Conservation (phyloP, 192 early-diverging fungal species). For the Thoreauomyces humboldtii region DNA sequence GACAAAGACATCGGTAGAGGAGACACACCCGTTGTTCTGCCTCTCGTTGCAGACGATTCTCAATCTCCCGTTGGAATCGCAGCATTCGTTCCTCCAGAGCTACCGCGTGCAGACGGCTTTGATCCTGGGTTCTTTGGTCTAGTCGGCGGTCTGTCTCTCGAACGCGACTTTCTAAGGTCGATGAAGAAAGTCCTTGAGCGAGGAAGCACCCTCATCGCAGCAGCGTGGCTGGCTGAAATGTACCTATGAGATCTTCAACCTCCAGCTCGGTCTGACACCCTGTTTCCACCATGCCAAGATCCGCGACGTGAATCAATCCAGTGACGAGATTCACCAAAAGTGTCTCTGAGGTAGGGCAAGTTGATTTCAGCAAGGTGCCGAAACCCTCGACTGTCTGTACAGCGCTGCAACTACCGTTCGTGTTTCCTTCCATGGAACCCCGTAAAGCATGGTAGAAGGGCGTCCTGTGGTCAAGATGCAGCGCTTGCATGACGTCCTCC, state of each 20-base stretch:
- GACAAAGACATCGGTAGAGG: not conserved
- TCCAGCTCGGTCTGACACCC: slow-evolving; percentile 44
- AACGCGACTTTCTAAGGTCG: slow-evolving; percentile 18
- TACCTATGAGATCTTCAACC: slow-evolving; percentile 40
- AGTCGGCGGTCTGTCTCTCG: slow-evolving; percentile 7
- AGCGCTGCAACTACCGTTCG: not conserved
- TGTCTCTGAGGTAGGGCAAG: slow-evolving; percentile 10
- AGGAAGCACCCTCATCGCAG: no score
- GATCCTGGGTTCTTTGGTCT: slow-evolving; percentile 3
- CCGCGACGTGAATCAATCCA: slow-evolving; percentile 29
- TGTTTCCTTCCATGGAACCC: not conserved
- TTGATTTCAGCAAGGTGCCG: no score
- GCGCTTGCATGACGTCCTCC: slow-evolving; percentile 38
- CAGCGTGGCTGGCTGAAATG: no score
- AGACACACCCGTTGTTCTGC: slow-evolving; percentile 36
- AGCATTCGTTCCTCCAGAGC: slow-evolving; percentile 40
- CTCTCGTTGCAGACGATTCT: slow-evolving; percentile 25
- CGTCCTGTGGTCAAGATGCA: slow-evolving; percentile 39
- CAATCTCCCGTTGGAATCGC: slow-evolving; percentile 42
- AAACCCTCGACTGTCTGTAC: not conserved
- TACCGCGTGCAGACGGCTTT: slow-evolving; percentile 5
- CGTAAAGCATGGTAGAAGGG: slow-evolving; percentile 18
- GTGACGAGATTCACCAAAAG: slow-evolving; percentile 31
- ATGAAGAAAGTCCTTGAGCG: no score
- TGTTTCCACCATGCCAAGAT: slow-evolving; percentile 26